phyloP scores from a whole-genome alignment of 345 rosid genomes.

The Populus deltoides region DNA sequence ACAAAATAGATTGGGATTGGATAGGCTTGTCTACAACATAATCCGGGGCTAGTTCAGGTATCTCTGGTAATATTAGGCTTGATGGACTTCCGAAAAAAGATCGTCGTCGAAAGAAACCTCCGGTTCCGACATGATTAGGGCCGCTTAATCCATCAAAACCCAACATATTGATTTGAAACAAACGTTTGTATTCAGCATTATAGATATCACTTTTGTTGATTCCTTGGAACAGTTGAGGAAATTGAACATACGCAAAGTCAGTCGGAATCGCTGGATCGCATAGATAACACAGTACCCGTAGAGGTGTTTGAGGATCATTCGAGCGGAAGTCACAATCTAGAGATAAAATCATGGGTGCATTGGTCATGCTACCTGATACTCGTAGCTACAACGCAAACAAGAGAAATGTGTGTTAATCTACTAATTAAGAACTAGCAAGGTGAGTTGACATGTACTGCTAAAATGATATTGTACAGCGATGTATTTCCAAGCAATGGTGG shows the following conservation, averaged over 20 bases:
- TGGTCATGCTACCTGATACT: constrained; percentile 65
- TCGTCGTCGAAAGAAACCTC: constrained; percentile 57
- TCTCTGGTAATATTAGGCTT: constrained; percentile 22
- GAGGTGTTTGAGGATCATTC: constrained; percentile 56
- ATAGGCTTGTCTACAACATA: constrained; percentile 30
- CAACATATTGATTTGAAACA: constrained; percentile 36
- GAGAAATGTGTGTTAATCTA: too few species aligned
- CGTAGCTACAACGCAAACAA: constrained; percentile 46
- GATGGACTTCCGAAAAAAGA: constrained; percentile 52
- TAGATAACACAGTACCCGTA: constrained; percentile 52
- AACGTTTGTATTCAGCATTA: constrained; percentile 34
- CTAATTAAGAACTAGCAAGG: too few species aligned
- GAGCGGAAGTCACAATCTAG: constrained; percentile 85
- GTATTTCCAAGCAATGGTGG: too few species aligned
- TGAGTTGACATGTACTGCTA: too few species aligned
- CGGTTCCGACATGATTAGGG: constrained; percentile 51
- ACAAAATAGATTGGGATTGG: constrained; percentile 20
- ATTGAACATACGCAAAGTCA: constrained; percentile 49
- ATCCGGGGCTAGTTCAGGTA: constrained; percentile 35
- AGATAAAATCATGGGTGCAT: constrained; percentile 62
- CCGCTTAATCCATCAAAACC: constrained; percentile 61
- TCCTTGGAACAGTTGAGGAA: constrained; percentile 62
- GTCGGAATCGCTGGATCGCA: constrained; percentile 36
- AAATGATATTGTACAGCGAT: too few species aligned
- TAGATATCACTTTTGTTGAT: constrained; percentile 57